Base-by-base conservation (phyloP, 345 rosid genomes). In the Schrenkiella parvula region DNA sequence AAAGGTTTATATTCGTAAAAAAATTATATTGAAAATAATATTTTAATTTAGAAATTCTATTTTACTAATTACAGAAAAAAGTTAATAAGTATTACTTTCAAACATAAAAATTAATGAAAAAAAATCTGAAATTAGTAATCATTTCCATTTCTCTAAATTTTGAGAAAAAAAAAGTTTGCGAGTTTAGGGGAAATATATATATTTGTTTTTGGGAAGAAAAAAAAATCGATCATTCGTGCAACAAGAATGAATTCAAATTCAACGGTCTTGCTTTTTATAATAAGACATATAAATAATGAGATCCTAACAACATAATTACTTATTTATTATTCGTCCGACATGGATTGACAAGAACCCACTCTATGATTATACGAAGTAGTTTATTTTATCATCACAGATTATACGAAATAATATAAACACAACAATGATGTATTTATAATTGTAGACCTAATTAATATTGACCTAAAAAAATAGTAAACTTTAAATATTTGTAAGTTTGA, bases 281-380 rank as follows among this genome's bases (percentile, higher is more conserved):
- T 64, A 53, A 23, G 39, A 64, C 64, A 64, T 54, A 54, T 54
- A 54, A 42, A 53, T 61, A 39, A 71, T 53, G 70, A 22, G 70
- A 63, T 64, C 47, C 48, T 64, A 64, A 43, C 55, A 63, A 53
- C 44, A 53, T 31, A 63, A 53, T 63, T 66, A 32, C 22, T 21
- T 39, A 53, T 34, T 64, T 54, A 54, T 72, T 72, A 64, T 72
- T 72, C 21, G 29, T 53, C 70, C 70, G 57, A 72, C 47, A 64
- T 63, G 46, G 76, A 63, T 63, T 53, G 76, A 72, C 57, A 72
- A 53, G 57, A 63, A 54, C 64, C 64, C 70, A 72, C 70, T 7
- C 56, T 63, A 41, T 72, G 44, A 63, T 63, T 71, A 72, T 42
- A 72, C 44, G 47, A 70, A 46, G 34, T 23, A 48, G 32, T 17